phyloP scores from a whole-genome alignment of 768 basidiomycete species.

The Trametes coccinea region DNA sequence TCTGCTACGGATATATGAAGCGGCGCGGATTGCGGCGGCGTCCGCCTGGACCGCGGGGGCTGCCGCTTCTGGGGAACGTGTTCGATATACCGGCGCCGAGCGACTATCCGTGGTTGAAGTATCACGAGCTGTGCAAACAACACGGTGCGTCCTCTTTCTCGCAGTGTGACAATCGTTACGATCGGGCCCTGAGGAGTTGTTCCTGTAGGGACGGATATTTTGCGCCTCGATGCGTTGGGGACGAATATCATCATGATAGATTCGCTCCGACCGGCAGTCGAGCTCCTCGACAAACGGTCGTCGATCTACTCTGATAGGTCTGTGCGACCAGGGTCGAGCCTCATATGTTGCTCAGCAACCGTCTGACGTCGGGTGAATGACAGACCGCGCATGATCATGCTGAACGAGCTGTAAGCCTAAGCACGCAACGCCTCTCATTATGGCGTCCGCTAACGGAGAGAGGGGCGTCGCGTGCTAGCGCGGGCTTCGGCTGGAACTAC shows the following conservation, averaged over 20 bases:
- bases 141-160: constrained; percentile 19
- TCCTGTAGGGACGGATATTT: constrained; percentile 15
- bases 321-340: too few species aligned
- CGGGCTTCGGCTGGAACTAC: constrained; percentile 18
- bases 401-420: constrained; percentile 19
- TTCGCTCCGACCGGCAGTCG: constrained; percentile 21
- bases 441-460: too few species aligned
- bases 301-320: constrained; percentile 30
- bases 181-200: too few species aligned
- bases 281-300: constrained; percentile 32
- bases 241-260: constrained; percentile 26
- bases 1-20: neutral
- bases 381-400: constrained; percentile 18
- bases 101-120: constrained; percentile 20
- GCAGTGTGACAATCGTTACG: too few species aligned
- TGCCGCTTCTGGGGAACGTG: constrained; percentile 26
- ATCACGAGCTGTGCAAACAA: constrained; percentile 18
- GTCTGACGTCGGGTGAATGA: too few species aligned
- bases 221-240: constrained; percentile 24
- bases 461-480: too few species aligned
- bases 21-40: neutral
- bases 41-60: constrained; percentile 24
- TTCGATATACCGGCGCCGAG: constrained; percentile 20
- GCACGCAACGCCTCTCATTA: too few species aligned
- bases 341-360: too few species aligned